Evolutionary conservation across 257 asterid genomes (phyloP).

Genomic region (Ajuga chamaepitys): DNA sequence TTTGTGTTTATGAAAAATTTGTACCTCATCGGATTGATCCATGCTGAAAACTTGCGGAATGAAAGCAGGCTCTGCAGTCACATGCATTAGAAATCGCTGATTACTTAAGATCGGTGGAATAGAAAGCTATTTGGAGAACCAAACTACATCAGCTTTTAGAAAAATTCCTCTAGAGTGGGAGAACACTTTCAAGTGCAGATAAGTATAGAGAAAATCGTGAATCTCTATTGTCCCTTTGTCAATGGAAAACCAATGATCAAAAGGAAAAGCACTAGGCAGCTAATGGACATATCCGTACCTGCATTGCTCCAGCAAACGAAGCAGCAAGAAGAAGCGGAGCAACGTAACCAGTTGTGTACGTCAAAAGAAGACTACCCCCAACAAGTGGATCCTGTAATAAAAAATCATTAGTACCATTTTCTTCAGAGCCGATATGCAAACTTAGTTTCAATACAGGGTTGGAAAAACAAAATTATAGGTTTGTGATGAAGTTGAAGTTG

Average conservation of each 20-base stretch:
- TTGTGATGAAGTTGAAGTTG: not conserved
- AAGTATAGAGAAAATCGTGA: not conserved
- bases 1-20: not conserved
- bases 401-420: not conserved
- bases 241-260: not conserved
- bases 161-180: not conserved
- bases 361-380: constrained; percentile 83
- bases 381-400: constrained; percentile 61
- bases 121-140: not conserved
- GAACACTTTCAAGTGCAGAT: not conserved
- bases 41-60: constrained; percentile 90
- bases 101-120: not conserved
- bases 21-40: constrained; percentile 85
- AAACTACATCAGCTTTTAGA: not conserved
- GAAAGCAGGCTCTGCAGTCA: constrained; percentile 83
- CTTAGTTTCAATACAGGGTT: not conserved
- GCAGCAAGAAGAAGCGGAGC: constrained; percentile 97
- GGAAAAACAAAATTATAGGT: not conserved
- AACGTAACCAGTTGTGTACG: constrained; percentile 92
- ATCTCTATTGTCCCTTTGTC: not conserved
- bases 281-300: constrained; percentile 34
- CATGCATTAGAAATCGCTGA: constrained; percentile 5
- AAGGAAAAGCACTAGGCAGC: not conserved
- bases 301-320: constrained; percentile 96
- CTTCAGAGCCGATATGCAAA: not conserved